Evolutionary conservation across 1,139 yeast genomes (phyloP).

Genomic region (Hanseniaspora gamundiae): DNA sequence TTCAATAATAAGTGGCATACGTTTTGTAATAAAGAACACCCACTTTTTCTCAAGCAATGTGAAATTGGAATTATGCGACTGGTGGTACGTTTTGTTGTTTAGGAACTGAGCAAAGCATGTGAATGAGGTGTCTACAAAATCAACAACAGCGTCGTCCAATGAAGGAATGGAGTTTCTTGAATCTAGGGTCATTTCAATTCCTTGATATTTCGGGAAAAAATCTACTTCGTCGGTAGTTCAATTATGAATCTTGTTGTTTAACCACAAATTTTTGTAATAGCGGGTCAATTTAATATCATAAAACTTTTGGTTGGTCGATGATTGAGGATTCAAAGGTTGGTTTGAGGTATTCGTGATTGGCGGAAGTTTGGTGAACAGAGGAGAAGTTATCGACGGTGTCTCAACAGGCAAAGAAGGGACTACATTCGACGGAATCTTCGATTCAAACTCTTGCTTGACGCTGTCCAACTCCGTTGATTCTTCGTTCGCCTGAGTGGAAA

Average conservation of each 20-base stretch:
- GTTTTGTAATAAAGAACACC: constrained; percentile 22
- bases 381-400: constrained; percentile 23
- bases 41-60: constrained; percentile 23
- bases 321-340: constrained; percentile 10
- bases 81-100: constrained; percentile 24
- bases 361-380: constrained; percentile 18
- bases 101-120: constrained; percentile 26
- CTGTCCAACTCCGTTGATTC: constrained; percentile 8
- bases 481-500: constrained; percentile 11
- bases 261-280: constrained; percentile 24
- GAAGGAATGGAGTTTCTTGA: constrained; percentile 8
- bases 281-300: constrained; percentile 21
- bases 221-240: constrained; percentile 19
- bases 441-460: constrained; percentile 8
- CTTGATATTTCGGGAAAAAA: constrained; percentile 18
- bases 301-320: constrained; percentile 11
- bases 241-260: constrained; percentile 21
- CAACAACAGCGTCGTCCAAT: constrained; percentile 15
- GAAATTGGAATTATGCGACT: constrained; percentile 18
- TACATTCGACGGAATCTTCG: neutral
- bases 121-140: constrained; percentile 23
- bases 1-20: constrained; percentile 19
- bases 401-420: constrained; percentile 5
- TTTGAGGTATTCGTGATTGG: constrained; percentile 11
- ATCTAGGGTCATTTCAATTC: constrained; percentile 16